These are phyloP conservation scores for Colletotrichum eleusines DNA, from an alignment of 2,329 filamentous ascomycete genomes.

Conservation along the genomic window DNA sequence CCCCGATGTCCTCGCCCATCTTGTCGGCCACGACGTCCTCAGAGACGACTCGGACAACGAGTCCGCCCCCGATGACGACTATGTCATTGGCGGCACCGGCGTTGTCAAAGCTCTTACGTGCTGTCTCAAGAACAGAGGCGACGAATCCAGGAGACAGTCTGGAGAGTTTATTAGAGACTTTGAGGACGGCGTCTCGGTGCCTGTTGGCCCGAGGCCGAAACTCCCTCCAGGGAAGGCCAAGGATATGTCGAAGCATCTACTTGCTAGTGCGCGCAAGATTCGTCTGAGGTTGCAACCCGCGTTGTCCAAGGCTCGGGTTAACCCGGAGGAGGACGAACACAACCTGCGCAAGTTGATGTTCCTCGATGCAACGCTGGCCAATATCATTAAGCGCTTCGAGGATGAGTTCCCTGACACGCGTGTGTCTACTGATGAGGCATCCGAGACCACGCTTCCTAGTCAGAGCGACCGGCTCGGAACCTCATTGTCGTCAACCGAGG, in stretches of 20 bases:
- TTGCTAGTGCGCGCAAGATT: constrained; percentile 91
- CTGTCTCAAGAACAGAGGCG: constrained; percentile 84
- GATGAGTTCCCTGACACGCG: constrained; percentile 95
- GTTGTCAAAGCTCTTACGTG: constrained; percentile 95
- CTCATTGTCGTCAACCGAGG: constrained; percentile 51
- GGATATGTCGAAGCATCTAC: constrained; percentile 91
- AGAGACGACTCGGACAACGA: constrained; percentile 70
- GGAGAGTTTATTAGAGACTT: constrained; percentile 66
- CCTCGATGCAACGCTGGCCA: constrained; percentile 87
- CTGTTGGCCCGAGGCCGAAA: constrained; percentile 47
- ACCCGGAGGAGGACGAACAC: constrained; percentile 74
- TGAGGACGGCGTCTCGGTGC: constrained; percentile 62
- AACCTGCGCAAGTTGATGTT: constrained; percentile 88
- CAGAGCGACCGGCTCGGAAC: constrained; percentile 46
- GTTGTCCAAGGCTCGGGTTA: constrained; percentile 78
- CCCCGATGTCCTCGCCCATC: constrained; percentile 86
- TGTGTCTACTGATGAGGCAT: constrained; percentile 50
- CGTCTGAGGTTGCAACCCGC: constrained; percentile 85
- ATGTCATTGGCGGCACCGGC: constrained; percentile 94
- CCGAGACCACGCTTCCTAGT: constrained; percentile 46
- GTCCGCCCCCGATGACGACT: constrained; percentile 87
- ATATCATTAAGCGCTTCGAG: constrained; percentile 95
- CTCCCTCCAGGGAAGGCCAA: constrained; percentile 75
- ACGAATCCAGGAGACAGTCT: constrained; percentile 69
- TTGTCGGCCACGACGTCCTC: constrained; percentile 78